phyloP scores from a whole-genome alignment of 169 alveolate species.

The Plasmodium coatneyi region DNA sequence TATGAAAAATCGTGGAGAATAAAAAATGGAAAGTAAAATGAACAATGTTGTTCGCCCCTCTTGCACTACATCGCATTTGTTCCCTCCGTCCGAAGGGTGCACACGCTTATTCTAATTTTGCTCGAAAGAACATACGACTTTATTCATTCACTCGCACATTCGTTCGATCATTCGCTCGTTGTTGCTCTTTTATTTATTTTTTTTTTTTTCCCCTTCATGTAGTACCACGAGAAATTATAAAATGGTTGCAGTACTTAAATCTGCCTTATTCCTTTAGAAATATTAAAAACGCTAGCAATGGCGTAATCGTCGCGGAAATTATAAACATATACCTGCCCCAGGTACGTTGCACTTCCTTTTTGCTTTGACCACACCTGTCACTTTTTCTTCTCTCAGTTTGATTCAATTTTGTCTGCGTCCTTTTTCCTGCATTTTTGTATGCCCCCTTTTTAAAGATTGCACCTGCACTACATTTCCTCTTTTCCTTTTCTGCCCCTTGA shows the following conservation, averaged over 20 bases:
- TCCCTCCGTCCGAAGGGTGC: neutral
- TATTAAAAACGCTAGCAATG: conserved; percentile 73
- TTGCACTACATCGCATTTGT: neutral
- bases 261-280: conserved; percentile 57
- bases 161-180: neutral
- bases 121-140: neutral
- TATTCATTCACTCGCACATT: neutral
- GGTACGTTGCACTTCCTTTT: conserved; percentile 9
- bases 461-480: neutral
- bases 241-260: conserved; percentile 65
- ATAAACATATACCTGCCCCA: conserved; percentile 61
- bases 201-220: neutral
- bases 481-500: neutral
- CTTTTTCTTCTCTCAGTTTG: neutral
- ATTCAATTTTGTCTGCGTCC: neutral
- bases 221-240: conserved; percentile 73
- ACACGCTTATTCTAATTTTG: neutral
- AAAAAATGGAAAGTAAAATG: conserved; percentile 12
- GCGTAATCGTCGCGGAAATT: conserved; percentile 58
- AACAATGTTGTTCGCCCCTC: neutral
- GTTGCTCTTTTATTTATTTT: neutral
- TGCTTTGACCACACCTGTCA: neutral
- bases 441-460: neutral
- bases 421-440: neutral
- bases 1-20: neutral